Percentiles rank a stretch among this genome's conserved stretches.
These are phyloP conservation scores for Paxillus involutus DNA, from an alignment of 768 basidiomycete species.

Conservation along the genomic window DNA sequence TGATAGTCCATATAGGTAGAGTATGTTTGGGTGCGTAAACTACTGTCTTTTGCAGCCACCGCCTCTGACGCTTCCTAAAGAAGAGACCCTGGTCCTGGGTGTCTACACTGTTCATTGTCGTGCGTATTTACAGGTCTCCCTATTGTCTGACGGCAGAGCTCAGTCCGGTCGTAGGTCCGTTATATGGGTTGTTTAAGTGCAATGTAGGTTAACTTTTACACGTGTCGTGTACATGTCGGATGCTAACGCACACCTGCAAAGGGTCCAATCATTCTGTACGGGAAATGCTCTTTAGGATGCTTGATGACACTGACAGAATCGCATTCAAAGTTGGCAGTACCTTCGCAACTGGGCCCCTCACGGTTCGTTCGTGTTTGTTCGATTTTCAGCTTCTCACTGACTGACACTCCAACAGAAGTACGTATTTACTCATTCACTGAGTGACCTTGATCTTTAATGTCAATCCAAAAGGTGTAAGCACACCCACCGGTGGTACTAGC, in stretches of 20 bases:
- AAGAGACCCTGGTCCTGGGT: background rate
- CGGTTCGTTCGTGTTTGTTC: background rate
- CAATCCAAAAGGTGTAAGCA: conserved; percentile 9
- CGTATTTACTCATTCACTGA: background rate
- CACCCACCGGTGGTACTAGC: no score
- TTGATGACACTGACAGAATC: background rate
- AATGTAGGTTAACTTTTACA: background rate
- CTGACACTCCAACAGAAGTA: background rate
- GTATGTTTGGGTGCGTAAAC: conserved; percentile 10
- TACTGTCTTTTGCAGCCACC: background rate
- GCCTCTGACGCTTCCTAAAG: background rate
- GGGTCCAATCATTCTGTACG: background rate
- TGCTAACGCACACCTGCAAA: background rate
- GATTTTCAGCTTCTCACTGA: background rate
- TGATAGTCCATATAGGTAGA: conserved; percentile 4
- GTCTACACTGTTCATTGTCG: background rate
- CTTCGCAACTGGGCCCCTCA: conserved; percentile 3
- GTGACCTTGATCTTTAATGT: background rate
- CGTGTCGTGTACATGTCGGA: background rate
- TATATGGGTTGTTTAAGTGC: background rate
- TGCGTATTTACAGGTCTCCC: background rate
- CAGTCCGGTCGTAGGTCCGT: background rate
- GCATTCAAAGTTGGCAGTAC: background rate
- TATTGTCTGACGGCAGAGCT: background rate
- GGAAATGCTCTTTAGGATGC: background rate